Base-by-base conservation (phyloP, 176 grass and related monocot species). In the Aegilops umbellulata region DNA sequence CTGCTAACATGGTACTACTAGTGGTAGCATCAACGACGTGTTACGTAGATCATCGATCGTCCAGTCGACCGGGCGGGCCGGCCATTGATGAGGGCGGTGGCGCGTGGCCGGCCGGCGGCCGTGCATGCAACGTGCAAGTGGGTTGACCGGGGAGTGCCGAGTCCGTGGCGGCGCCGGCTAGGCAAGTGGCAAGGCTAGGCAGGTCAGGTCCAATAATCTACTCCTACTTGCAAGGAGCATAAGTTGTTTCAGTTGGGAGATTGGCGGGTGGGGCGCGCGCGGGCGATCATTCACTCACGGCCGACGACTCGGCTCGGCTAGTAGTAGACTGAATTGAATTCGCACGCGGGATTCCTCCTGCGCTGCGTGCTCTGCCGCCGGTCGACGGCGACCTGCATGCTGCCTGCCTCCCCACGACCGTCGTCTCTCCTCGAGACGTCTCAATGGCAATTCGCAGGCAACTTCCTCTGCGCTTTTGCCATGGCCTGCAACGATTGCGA, bases 191-290 rank as follows among this genome's bases (percentile, higher is more conserved):
- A 15, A 24, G 26, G 24, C 13, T 30, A 30, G 29, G 41, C 47
- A 49, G 46, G 46, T 49, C 46, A 15, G 16, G 46, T 49, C 46
- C 3, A 49, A 49, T 49, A 49, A 49, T 67, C 62, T 32, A 29
- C n/a, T n/a, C n/a, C n/a, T n/a, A n/a, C n/a, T 19, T 3, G 8
- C 24, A 4, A 47, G 12, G 44, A 47, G 0, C 12, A 42, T 42
- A 42, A 42, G 61, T 4, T 11, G 58, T 25, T 81, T 81, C 60
- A 24, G 82, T 79, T 89, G 88, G 88, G 77, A 27, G 69, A 12
- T 67, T 35, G 82, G 82, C 82, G 61, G 88, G 69, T 85, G 76
- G 65, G 63, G 5, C 4, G 81, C 31, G 5, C 4, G 81, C 31
- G 5, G 5, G 4, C 7, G 25, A 29, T 24, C 5, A 26, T 25